Conservation (phyloP, 2,329 filamentous ascomycete species). For the Colletotrichum kahawae region DNA sequence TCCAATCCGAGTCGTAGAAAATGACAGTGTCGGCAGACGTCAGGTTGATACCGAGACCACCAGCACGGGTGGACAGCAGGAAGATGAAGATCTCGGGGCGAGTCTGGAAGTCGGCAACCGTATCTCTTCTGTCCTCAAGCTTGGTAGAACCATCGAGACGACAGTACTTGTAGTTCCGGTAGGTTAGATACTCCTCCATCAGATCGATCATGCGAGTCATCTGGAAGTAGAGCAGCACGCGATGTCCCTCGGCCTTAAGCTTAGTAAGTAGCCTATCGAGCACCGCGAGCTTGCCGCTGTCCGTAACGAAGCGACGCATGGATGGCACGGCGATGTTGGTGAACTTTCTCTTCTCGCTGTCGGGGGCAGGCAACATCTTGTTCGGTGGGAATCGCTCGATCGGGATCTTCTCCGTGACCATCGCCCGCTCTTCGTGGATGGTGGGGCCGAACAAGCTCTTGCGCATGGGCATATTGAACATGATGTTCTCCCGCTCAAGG, state of each 20-base stretch:
- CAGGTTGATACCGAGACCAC: conserved; percentile 97
- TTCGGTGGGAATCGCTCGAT: conserved; percentile 66
- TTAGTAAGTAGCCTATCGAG: conserved; percentile 86
- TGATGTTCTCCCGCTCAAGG: conserved; percentile 70
- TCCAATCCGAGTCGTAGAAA: conserved; percentile 99
- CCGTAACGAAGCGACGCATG: conserved; percentile 97
- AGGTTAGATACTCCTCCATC: conserved; percentile 98
- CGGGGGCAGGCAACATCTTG: conserved; percentile 76
- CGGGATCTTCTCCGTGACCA: conserved; percentile 77
- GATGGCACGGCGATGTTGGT: conserved; percentile 93
- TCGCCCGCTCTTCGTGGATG: conserved; percentile 70
- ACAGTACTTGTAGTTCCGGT: conserved; percentile 99
- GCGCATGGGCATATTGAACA: conserved; percentile 82
- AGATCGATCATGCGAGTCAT: conserved; percentile 99
- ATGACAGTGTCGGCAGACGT: conserved; percentile 98
- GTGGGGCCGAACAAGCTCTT: conserved; percentile 74
- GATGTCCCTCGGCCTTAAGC: conserved; percentile 90
- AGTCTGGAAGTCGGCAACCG: conserved; percentile 95
- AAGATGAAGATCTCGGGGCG: conserved; percentile 96
- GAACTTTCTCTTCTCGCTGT: conserved; percentile 82
- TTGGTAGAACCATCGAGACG: conserved; percentile 97
- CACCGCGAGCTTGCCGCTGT: conserved; percentile 94
- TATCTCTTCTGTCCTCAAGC: conserved; percentile 94
- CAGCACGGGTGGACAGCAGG: conserved; percentile 91
- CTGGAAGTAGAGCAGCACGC: conserved; percentile 98